Evolutionary conservation across 1,284 basidiomycete genomes (phyloP), one percentile per base, ranked within the genome.

Genomic region (Papiliotrema laurentii): DNA sequence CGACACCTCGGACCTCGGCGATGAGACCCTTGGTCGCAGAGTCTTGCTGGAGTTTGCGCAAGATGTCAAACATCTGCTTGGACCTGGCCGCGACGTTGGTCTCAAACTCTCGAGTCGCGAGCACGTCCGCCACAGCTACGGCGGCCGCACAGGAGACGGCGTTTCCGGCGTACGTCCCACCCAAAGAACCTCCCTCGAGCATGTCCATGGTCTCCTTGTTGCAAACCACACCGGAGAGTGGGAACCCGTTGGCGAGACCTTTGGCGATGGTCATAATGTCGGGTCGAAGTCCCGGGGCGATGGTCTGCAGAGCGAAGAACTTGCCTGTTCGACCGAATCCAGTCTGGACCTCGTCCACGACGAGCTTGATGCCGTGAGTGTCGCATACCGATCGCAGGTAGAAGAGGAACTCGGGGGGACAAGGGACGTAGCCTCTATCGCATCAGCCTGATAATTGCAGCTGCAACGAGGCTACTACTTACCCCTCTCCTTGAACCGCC

Each of bases 201-300:
- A 78, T 82, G 69, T 89, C 87, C 50, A 88, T 91, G 48, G 94
- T 66, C 59, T 89, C 87, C 74, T 83, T 89, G 45, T 84, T 79
- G 56, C 85, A 85, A 45, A 90, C 81, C 36, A 97, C 81, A 25
- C 84, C 90, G 50, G 87, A 91, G 53, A 97, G 77, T 1, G 93
- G 93, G 81, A 94, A 96, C 13, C 72, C 72, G 59, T 72, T 71
- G 39, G 79, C 78, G 47, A 80, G 71, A 43, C 79, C 79, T 63
- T 97, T 97, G 38, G 94, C 93, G 56, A 91, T 85, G 45, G 86
- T 76, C 75, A 97, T 76, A 53, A 97, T 84, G 69, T 97, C 92
- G 5, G 93, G 91, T 49, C 80, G 78, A 45, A 96, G 85, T 5
- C 83, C 84, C 47, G 84, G 85, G 47, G 64, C 84, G 47, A 64